Conservation (phyloP, 179 eudicot species). For the Patellifolia procumbens region DNA sequence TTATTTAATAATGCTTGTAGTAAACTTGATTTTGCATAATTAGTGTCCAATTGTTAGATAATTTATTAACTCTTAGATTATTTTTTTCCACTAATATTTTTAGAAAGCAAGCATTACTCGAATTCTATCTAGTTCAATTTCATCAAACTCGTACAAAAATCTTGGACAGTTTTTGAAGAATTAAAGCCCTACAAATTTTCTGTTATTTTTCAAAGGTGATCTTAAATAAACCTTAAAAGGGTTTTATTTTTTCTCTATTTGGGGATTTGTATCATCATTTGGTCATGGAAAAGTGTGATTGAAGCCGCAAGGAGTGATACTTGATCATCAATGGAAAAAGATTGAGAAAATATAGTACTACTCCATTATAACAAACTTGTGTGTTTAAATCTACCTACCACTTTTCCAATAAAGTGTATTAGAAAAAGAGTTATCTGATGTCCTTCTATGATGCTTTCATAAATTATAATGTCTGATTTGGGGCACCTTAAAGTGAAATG, state of each 20-base stretch:
- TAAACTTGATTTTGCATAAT: no score
- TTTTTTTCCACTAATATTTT: no score
- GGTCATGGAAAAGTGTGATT: slow-evolving; percentile 18
- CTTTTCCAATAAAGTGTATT: slow-evolving; percentile 11
- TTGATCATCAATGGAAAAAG: slow-evolving; percentile 10
- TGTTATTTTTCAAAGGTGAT: no score
- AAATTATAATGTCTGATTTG: slow-evolving; percentile 11
- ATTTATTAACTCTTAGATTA: no score
- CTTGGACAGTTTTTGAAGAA: no score
- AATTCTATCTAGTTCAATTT: no score
- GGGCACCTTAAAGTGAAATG: neutral
- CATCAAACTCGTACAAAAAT: no score
- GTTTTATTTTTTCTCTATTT: neutral
- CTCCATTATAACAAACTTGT: slow-evolving; percentile 5
- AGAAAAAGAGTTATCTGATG: neutral
- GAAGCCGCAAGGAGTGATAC: slow-evolving; percentile 24
- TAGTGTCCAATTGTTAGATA: no score
- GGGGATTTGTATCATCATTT: slow-evolving; percentile 11
- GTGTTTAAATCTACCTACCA: neutral
- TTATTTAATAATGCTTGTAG: no score
- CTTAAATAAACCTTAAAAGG: neutral
- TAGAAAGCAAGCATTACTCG: no score
- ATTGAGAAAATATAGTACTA: slow-evolving; percentile 3
- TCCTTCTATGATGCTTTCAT: slow-evolving; percentile 3
- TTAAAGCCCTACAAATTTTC: no score